phyloP scores from a whole-genome alignment of 192 early-diverging fungal genomes.

The Lobosporangium transversale region DNA sequence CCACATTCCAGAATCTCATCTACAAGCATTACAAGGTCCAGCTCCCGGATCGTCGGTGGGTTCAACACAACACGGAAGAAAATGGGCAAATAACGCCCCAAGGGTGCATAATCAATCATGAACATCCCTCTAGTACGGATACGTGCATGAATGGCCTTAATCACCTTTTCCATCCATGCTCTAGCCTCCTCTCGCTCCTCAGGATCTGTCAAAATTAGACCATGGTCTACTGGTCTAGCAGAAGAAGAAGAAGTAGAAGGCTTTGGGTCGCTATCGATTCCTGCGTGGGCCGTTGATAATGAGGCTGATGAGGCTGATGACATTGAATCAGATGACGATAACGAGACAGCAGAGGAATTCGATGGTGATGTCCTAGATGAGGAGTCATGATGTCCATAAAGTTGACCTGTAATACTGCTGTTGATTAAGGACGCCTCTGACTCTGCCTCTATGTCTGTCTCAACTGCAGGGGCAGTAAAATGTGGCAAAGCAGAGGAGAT shows the following conservation, averaged over 20 bases:
- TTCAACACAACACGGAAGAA: slow-evolving; percentile 83
- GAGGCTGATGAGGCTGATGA: slow-evolving; percentile 16
- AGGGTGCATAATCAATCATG: slow-evolving; percentile 79
- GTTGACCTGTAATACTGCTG: neutral
- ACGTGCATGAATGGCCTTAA: slow-evolving; percentile 56
- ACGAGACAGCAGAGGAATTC: slow-evolving; percentile 23
- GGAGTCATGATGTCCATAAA: neutral
- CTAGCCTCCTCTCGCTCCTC: slow-evolving; percentile 37
- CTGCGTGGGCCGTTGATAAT: neutral
- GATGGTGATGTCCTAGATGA: slow-evolving; percentile 7
- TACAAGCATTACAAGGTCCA: slow-evolving; percentile 60
- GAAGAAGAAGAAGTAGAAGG: neutral
- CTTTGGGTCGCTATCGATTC: too few relatives aligned
- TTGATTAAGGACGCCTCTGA: neutral
- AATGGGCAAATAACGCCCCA: slow-evolving; percentile 52
- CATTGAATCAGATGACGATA: slow-evolving; percentile 18
- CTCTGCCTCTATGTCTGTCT: too few relatives aligned
- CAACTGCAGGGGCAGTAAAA: too few relatives aligned
- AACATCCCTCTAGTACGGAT: slow-evolving; percentile 62
- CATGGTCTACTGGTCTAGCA: slow-evolving; percentile 1
- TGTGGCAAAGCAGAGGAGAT: neutral
- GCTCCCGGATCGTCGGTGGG: slow-evolving; percentile 66
- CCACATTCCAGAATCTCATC: slow-evolving; percentile 66
- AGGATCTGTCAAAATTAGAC: slow-evolving; percentile 34
- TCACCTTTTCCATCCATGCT: slow-evolving; percentile 50